Conservation (phyloP, 495 filamentous ascomycete genomes). For the Achaetomiella virescens region DNA sequence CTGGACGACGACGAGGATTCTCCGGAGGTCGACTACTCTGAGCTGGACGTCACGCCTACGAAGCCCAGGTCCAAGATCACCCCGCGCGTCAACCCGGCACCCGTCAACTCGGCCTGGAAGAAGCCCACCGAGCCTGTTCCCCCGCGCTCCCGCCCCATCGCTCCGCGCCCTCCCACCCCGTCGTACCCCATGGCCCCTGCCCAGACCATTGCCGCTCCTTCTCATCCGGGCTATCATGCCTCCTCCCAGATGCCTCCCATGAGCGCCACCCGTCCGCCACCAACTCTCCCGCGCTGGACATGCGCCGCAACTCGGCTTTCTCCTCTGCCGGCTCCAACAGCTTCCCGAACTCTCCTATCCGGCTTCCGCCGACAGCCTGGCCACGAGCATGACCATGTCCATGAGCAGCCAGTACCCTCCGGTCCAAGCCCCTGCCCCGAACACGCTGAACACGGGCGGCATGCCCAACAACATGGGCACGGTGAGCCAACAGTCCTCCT, state of each 20-base stretch:
- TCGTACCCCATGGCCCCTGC: conserved; percentile 1
- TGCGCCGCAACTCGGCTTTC: background rate
- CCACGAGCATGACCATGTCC: background rate
- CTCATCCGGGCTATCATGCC: background rate
- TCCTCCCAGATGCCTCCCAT: background rate
- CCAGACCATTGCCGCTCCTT: background rate
- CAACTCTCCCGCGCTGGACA: background rate
- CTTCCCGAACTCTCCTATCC: background rate
- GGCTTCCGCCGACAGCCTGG: background rate
- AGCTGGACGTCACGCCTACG: conserved; percentile 17
- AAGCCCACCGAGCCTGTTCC: background rate
- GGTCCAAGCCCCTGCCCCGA: background rate
- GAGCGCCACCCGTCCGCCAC: background rate
- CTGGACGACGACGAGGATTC: conserved; percentile 20
- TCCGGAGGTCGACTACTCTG: conserved; percentile 23
- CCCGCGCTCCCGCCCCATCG: background rate
- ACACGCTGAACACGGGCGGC: too few relatives aligned
- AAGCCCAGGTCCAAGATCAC: background rate
- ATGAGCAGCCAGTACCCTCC: background rate
- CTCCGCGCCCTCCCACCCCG: background rate
- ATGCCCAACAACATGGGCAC: background rate
- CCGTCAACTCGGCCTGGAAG: background rate
- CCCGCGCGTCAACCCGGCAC: background rate
- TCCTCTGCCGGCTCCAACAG: background rate
- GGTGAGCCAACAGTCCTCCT: background rate